Percentiles rank a stretch among this genome's conserved stretches.
These are phyloP conservation scores for Fusarium nisikadoi DNA, from an alignment of 2,329 filamentous ascomycete genomes.

Conservation along the genomic window DNA sequence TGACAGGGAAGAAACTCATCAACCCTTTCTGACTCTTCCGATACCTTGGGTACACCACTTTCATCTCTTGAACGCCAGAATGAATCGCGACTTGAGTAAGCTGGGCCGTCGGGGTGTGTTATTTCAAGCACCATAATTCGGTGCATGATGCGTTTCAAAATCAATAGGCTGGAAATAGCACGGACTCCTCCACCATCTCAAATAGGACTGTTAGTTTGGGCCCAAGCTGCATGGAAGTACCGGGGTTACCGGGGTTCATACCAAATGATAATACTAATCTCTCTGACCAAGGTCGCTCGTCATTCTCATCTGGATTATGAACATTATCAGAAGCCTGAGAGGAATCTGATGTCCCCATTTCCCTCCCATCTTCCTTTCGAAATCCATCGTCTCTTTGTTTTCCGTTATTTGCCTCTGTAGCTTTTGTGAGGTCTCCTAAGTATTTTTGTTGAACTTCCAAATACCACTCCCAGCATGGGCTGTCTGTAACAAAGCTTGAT, in stretches of 20 bases:
- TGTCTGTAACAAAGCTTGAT: not conserved
- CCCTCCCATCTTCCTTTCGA: too few species aligned
- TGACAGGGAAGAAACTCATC: not conserved
- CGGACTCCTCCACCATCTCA: not conserved
- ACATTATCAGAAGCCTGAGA: too few species aligned
- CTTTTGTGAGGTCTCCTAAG: accelerated
- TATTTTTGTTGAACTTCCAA: accelerated
- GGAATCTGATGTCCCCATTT: too few species aligned
- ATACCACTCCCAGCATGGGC: not conserved
- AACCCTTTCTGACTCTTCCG: not conserved
- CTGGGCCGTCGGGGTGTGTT: not conserved
- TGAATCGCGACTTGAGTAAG: too few species aligned
- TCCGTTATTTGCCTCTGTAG: not conserved
- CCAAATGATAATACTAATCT: not conserved
- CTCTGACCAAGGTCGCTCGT: not conserved
- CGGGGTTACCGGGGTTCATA: not conserved
- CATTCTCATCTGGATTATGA: too few species aligned
- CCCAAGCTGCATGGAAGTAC: not conserved
- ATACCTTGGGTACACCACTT: not conserved
- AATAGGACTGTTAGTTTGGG: not conserved
- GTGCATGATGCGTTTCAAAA: not conserved
- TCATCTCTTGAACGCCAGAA: not conserved
- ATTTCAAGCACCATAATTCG: not conserved
- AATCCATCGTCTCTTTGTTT: not conserved
- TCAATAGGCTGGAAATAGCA: not conserved